phyloP scores from a whole-genome alignment of 1,139 yeast species.

The Diutina rugosa region DNA sequence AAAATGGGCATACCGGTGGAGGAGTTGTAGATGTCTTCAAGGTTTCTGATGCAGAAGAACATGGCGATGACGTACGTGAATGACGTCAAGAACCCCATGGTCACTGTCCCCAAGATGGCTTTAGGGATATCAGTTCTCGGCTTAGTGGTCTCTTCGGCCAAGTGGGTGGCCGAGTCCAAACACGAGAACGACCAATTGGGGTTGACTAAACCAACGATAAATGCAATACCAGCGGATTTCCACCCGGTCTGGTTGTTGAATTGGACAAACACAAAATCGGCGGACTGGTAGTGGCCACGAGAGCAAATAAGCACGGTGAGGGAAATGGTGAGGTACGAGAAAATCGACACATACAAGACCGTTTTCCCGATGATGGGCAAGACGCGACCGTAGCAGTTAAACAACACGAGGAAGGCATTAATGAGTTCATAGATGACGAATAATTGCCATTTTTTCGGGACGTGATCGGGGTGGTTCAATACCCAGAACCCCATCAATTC shows the following conservation, averaged over 20 bases:
- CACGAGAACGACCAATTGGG: slow-evolving; percentile 66
- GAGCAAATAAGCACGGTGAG: slow-evolving; percentile 45
- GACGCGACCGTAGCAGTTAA: slow-evolving; percentile 46
- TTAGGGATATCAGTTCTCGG: slow-evolving; percentile 52
- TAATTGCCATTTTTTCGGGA: slow-evolving; percentile 35
- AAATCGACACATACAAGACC: slow-evolving; percentile 41
- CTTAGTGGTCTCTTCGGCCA: slow-evolving; percentile 52
- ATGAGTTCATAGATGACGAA: slow-evolving; percentile 31
- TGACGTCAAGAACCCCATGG: slow-evolving; percentile 52
- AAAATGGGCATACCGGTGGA: slow-evolving; percentile 50
- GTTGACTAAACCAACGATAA: slow-evolving; percentile 51
- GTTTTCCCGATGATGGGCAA: slow-evolving; percentile 39
- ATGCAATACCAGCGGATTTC: slow-evolving; percentile 45
- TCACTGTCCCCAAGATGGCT: slow-evolving; percentile 52
- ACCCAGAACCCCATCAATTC: slow-evolving; percentile 38
- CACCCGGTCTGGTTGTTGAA: slow-evolving; percentile 58
- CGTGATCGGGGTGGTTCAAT: slow-evolving; percentile 31
- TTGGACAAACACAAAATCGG: slow-evolving; percentile 48
- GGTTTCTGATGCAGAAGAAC: slow-evolving; percentile 46
- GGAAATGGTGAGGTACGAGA: slow-evolving; percentile 41
- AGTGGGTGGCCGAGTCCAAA: slow-evolving; percentile 56
- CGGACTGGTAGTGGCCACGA: slow-evolving; percentile 39
- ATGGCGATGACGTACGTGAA: slow-evolving; percentile 47
- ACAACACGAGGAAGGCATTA: slow-evolving; percentile 28
- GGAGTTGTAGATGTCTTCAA: slow-evolving; percentile 30